phyloP scores from a whole-genome alignment of 495 filamentous ascomycete genomes.

The Penicillium pulvis region DNA sequence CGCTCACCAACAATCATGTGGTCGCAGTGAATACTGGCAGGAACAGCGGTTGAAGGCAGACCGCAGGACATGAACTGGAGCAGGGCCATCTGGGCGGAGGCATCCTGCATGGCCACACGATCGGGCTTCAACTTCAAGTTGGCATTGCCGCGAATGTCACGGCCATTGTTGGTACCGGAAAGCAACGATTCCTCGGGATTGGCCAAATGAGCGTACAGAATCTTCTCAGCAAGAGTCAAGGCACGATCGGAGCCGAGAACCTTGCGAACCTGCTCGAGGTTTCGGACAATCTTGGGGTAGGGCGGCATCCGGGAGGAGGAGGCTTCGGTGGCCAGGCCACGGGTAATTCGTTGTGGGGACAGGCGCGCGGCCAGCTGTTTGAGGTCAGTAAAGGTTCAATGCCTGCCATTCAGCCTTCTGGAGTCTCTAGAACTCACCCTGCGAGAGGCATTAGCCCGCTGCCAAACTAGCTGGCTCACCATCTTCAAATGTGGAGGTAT shows the following conservation, averaged over 20 bases:
- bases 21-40: constrained; percentile 97
- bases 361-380: constrained; percentile 30
- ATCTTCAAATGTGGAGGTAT: constrained; percentile 29
- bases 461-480: constrained; percentile 41
- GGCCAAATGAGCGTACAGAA: constrained; percentile 92
- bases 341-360: constrained; percentile 31
- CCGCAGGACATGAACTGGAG: constrained; percentile 98
- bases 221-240: constrained; percentile 94
- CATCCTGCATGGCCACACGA: constrained; percentile 98
- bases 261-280: constrained; percentile 34
- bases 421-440: constrained; percentile 24
- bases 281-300: constrained; percentile 35
- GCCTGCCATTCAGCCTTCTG: neutral
- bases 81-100: constrained; percentile 96
- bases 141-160: constrained; percentile 76
- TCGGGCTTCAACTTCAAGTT: constrained; percentile 98
- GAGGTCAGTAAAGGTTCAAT: constrained; percentile 7
- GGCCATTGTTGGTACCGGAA: constrained; percentile 61
- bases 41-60: constrained; percentile 87
- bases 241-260: constrained; percentile 46
- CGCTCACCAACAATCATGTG: constrained; percentile 94
- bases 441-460: constrained; percentile 34
- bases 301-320: constrained; percentile 36
- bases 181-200: constrained; percentile 64
- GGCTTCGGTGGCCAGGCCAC: constrained; percentile 35